Evolutionary conservation across 2,329 filamentous ascomycete species (phyloP).

Genomic region (Parasarocladium wereldwijsianum): DNA sequence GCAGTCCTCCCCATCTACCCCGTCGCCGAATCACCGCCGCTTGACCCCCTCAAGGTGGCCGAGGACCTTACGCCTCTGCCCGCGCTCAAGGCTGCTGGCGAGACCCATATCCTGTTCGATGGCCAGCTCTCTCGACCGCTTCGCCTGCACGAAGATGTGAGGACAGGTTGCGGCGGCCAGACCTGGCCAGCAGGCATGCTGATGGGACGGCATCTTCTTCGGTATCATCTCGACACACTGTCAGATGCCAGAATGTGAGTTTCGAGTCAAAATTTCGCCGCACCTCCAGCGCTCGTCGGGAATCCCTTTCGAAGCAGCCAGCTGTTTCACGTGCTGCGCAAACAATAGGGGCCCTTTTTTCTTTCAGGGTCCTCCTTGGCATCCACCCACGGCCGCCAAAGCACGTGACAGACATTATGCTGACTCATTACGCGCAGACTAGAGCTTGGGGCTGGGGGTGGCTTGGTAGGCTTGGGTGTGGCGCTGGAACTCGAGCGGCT

Average conservation of each 20-base stretch:
- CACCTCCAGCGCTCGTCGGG: too few species aligned
- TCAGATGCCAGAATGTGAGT: slow-evolving; percentile 59
- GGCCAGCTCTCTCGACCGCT: slow-evolving; percentile 58
- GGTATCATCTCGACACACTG: slow-evolving; percentile 51
- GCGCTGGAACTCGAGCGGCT: slow-evolving; percentile 42
- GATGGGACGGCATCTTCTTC: slow-evolving; percentile 72
- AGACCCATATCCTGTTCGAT: slow-evolving; percentile 48
- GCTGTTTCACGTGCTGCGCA: too few species aligned
- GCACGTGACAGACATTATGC: too few species aligned
- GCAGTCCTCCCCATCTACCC: slow-evolving; percentile 9
- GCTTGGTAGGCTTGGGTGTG: slow-evolving; percentile 60
- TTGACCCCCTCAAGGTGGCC: slow-evolving; percentile 35
- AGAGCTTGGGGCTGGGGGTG: slow-evolving; percentile 84
- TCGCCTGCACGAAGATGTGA: slow-evolving; percentile 70
- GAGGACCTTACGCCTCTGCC: slow-evolving; percentile 46
- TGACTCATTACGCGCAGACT: slow-evolving; percentile 37
- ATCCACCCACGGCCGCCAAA: too few species aligned
- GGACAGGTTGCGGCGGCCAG: slow-evolving; percentile 80
- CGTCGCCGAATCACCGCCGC: slow-evolving; percentile 28
- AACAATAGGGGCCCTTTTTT: too few species aligned
- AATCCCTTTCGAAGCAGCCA: too few species aligned
- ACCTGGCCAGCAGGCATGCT: slow-evolving; percentile 91
- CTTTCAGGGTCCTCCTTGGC: too few species aligned
- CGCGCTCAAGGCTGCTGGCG: slow-evolving; percentile 38
- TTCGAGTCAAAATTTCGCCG: too few species aligned